phyloP scores from a whole-genome alignment of 192 early-diverging fungal species.

The Lunasporangiospora selenospora region DNA sequence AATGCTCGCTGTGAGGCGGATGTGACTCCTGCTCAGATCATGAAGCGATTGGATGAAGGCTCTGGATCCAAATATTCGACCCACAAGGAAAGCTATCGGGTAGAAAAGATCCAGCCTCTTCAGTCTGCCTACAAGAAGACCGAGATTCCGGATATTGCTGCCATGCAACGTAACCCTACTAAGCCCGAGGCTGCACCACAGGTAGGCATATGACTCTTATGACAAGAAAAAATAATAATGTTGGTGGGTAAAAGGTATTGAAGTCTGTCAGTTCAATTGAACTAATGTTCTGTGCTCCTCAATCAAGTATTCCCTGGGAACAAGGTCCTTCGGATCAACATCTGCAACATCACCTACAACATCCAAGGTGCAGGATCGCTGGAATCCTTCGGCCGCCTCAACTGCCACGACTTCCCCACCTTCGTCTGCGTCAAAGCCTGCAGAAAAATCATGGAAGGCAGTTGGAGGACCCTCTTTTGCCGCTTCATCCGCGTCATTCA shows the following conservation, averaged over 20 bases:
- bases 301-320: constrained; percentile 4
- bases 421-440: constrained; percentile 5
- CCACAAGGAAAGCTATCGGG: constrained; percentile 58
- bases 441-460: constrained; percentile 28
- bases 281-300: not conserved
- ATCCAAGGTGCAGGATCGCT: not conserved
- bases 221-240: not conserved
- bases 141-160: constrained; percentile 63
- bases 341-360: constrained; percentile 6
- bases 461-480: constrained; percentile 18
- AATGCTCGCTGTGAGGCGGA: constrained; percentile 85
- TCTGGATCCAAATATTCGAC: constrained; percentile 93
- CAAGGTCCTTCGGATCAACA: not conserved
- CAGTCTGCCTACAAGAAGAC: constrained; percentile 68
- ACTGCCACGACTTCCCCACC: not conserved
- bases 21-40: constrained; percentile 82
- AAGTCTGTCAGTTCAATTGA: not conserved
- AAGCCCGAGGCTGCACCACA: constrained; percentile 51
- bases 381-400: not conserved
- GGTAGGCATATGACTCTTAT: constrained; percentile 7
- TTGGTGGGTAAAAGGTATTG: too few relatives aligned
- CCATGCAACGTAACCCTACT: constrained; percentile 56
- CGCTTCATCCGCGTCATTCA: constrained; percentile 20
- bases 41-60: constrained; percentile 82
- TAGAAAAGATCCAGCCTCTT: constrained; percentile 45